These are phyloP conservation scores for Ceratocystis huliohia DNA, from an alignment of 2,329 filamentous ascomycete genomes.

Conservation along the genomic window DNA sequence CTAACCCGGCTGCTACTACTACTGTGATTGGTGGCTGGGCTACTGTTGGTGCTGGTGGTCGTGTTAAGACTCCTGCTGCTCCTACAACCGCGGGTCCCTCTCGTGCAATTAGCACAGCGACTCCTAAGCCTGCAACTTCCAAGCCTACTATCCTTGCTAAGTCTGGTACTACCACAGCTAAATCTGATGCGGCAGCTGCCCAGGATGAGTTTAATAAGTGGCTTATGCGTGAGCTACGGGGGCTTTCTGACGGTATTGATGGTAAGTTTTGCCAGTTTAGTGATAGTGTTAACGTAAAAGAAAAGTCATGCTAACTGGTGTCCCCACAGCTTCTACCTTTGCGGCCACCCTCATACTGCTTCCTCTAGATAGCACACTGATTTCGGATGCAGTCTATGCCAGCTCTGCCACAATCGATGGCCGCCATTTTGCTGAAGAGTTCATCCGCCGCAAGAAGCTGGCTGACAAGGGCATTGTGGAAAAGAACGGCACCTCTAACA, in stretches of 20 bases:
- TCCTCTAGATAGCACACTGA: constrained; percentile 64
- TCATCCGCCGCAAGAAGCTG: constrained; percentile 79
- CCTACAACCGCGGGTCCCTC: neutral
- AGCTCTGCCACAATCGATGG: constrained; percentile 83
- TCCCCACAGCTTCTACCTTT: constrained; percentile 58
- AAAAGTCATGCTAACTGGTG: constrained; percentile 6
- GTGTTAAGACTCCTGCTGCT: constrained; percentile 56
- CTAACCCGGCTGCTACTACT: constrained; percentile 86
- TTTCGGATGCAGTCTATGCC: constrained; percentile 80
- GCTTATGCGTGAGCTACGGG: constrained; percentile 70
- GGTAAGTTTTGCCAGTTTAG: constrained; percentile 32
- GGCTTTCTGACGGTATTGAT: constrained; percentile 44
- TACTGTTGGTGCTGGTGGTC: constrained; percentile 86
- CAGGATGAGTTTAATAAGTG: constrained; percentile 92
- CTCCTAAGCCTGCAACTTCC: constrained; percentile 34
- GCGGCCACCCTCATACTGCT: constrained; percentile 62
- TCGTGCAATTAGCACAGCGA: constrained; percentile 35
- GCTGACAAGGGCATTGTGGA: constrained; percentile 85
- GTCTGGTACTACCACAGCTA: constrained; percentile 35
- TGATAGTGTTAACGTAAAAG: constrained; percentile 22
- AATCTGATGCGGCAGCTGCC: constrained; percentile 36
- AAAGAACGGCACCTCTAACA: constrained; percentile 47
- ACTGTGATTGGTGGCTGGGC: constrained; percentile 81
- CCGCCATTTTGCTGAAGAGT: constrained; percentile 87
- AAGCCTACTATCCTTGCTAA: constrained; percentile 41